Evolutionary conservation across 805 yeast genomes (phyloP).

Genomic region (Saccharomycopsis fibuligera): DNA sequence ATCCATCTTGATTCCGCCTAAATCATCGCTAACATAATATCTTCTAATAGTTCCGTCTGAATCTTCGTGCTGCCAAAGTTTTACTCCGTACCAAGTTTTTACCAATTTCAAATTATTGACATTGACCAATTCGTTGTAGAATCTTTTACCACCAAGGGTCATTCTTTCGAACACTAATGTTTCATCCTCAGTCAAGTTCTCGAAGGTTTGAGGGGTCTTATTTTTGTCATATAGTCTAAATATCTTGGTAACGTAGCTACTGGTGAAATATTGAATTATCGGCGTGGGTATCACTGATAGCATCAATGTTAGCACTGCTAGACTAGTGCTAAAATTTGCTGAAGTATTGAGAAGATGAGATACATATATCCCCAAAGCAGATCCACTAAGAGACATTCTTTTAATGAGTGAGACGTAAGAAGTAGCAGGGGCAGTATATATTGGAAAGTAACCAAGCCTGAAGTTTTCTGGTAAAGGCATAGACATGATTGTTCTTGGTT

Average conservation of each 20-base stretch:
- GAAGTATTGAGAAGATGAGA: conserved; percentile 54
- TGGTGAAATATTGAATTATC: conserved; percentile 45
- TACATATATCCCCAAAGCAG: conserved; percentile 53
- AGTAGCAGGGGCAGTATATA: conserved; percentile 59
- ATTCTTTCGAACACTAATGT: conserved; percentile 62
- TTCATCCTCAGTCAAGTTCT: conserved; percentile 55
- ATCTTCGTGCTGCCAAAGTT: conserved; percentile 36
- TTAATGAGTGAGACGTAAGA: conserved; percentile 58
- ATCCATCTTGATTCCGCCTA: conserved; percentile 81
- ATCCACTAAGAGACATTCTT: conserved; percentile 55
- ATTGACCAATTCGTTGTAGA: conserved; percentile 54
- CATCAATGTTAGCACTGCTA: conserved; percentile 37
- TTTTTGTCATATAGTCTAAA: conserved; percentile 62
- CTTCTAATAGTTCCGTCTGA: conserved; percentile 24
- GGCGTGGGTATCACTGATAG: conserved; percentile 52
- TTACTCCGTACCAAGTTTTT: conserved; percentile 40
- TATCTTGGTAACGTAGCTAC: conserved; percentile 64
- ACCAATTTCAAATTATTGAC: conserved; percentile 41
- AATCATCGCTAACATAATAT: conserved; percentile 57
- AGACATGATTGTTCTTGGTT: conserved; percentile 35
- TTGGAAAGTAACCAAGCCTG: conserved; percentile 52
- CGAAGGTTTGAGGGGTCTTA: conserved; percentile 54
- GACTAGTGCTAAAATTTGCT: conserved; percentile 43
- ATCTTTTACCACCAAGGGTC: conserved; percentile 57
- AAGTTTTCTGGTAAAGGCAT: conserved; percentile 45